Conservation (phyloP, 1,284 basidiomycete species). For the Moesziomyces parantarcticus region DNA sequence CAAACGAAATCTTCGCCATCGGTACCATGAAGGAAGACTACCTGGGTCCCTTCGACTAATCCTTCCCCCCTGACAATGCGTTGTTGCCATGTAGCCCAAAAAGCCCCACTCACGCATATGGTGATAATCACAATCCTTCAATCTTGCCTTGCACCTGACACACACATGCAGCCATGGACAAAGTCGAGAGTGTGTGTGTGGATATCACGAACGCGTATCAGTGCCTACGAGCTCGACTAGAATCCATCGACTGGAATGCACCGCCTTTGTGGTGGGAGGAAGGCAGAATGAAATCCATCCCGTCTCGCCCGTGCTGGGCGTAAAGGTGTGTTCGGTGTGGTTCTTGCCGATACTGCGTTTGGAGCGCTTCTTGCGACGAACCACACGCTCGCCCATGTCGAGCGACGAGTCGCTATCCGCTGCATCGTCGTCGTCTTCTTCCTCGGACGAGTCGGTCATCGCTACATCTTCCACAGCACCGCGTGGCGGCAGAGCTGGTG, state of each 20-base stretch:
- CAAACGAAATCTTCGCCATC: conserved; percentile 81
- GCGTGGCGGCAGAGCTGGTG: not conserved
- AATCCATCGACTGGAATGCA: conserved; percentile 17
- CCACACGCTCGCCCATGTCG: conserved; percentile 18
- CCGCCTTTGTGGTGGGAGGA: not conserved
- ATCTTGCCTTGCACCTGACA: too few relatives aligned
- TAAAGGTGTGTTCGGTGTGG: conserved; percentile 39
- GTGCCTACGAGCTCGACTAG: conserved; percentile 42
- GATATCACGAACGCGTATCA: conserved; percentile 37
- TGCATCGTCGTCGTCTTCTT: conserved; percentile 13
- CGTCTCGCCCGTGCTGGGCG: conserved; percentile 31
- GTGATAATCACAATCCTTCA: not conserved
- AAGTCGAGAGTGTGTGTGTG: too few relatives aligned
- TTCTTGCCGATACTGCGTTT: conserved; percentile 31
- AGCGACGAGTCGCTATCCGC: conserved; percentile 27
- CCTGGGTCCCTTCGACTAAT: conserved; percentile 58
- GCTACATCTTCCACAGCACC: not conserved
- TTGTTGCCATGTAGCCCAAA: too few relatives aligned
- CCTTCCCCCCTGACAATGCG: too few relatives aligned
- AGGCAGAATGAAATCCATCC: conserved; percentile 41
- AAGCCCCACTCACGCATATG: too few relatives aligned
- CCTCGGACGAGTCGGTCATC: conserved; percentile 25
- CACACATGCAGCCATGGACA: not conserved
- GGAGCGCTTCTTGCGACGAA: conserved; percentile 17
- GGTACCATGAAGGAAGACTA: conserved; percentile 67